phyloP scores from a whole-genome alignment of 1,284 basidiomycete species.

The Anthracocystis setariae region DNA sequence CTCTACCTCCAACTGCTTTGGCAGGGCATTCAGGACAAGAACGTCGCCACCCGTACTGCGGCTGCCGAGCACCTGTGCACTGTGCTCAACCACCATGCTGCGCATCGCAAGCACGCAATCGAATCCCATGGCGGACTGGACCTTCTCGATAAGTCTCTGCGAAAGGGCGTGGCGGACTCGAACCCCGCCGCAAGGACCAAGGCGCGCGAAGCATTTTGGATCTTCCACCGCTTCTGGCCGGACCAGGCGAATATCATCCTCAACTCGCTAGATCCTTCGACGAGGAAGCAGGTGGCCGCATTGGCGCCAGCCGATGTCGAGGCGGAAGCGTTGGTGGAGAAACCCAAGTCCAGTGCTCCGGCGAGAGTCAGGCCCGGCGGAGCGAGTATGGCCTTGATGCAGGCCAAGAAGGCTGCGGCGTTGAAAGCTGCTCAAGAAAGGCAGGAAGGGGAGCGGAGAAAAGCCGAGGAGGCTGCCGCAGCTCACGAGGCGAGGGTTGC shows the following conservation, averaged over 20 bases:
- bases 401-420: constrained; percentile 63
- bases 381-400: constrained; percentile 58
- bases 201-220: constrained; percentile 82
- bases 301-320: constrained; percentile 68
- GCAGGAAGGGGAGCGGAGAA: constrained; percentile 46
- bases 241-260: constrained; percentile 76
- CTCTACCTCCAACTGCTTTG: constrained; percentile 81
- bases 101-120: constrained; percentile 57
- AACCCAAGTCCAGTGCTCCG: constrained; percentile 30
- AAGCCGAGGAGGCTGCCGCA: constrained; percentile 44
- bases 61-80: constrained; percentile 68
- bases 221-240: constrained; percentile 80
- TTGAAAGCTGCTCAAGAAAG: constrained; percentile 46
- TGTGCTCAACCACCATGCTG: constrained; percentile 64
- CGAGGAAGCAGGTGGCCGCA: constrained; percentile 83
- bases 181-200: constrained; percentile 82
- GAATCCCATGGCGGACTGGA: constrained; percentile 72
- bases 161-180: constrained; percentile 79
- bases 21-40: constrained; percentile 84
- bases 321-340: constrained; percentile 27
- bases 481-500: constrained; percentile 41
- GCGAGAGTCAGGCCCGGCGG: constrained; percentile 38
- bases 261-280: constrained; percentile 76
- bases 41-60: constrained; percentile 79
- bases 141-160: constrained; percentile 74